phyloP scores from a whole-genome alignment of 202 grass and related monocot species.

The Setaria viridis region DNA sequence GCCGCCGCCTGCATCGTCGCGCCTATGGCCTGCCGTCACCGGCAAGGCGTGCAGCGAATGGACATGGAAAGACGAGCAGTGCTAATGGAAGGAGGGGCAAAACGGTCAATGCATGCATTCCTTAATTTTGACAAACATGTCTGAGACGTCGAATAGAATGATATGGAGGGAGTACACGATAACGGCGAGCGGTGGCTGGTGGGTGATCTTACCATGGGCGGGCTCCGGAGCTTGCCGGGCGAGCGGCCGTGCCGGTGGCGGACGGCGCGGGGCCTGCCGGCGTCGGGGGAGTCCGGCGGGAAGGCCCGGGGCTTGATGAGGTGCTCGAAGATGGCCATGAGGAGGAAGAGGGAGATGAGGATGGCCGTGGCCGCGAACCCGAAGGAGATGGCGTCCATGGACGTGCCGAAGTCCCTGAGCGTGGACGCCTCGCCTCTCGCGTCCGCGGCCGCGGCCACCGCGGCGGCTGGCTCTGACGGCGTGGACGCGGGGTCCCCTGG shows the following conservation, averaged over 20 bases:
- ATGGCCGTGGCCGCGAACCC: conserved; percentile 93
- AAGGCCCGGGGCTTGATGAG: conserved; percentile 83
- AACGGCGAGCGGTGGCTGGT: not conserved
- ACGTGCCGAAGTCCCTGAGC: conserved; percentile 82
- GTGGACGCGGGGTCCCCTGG: conserved; percentile 49
- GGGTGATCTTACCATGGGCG: conserved; percentile 51
- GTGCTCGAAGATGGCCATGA: conserved; percentile 97
- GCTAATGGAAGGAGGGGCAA: too few species aligned
- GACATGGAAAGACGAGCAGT: too few species aligned
- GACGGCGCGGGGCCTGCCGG: not conserved
- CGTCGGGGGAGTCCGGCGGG: conserved; percentile 39
- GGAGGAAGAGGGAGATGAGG: conserved; percentile 97
- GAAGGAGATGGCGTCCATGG: conserved; percentile 93
- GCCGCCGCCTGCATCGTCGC: too few species aligned
- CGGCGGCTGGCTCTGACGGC: conserved; percentile 38
- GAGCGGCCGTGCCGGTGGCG: conserved; percentile 24
- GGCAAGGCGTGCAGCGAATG: too few species aligned
- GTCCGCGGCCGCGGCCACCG: conserved; percentile 35
- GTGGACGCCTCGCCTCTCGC: conserved; percentile 53
- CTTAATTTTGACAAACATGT: too few species aligned
- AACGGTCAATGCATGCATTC: too few species aligned
- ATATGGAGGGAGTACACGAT: not conserved
- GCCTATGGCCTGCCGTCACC: too few species aligned
- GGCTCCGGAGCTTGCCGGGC: conserved; percentile 58
- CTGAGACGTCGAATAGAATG: too few species aligned